Base-by-base conservation (phyloP, 2,329 filamentous ascomycete genomes). In the Colletotrichum acutatum region DNA sequence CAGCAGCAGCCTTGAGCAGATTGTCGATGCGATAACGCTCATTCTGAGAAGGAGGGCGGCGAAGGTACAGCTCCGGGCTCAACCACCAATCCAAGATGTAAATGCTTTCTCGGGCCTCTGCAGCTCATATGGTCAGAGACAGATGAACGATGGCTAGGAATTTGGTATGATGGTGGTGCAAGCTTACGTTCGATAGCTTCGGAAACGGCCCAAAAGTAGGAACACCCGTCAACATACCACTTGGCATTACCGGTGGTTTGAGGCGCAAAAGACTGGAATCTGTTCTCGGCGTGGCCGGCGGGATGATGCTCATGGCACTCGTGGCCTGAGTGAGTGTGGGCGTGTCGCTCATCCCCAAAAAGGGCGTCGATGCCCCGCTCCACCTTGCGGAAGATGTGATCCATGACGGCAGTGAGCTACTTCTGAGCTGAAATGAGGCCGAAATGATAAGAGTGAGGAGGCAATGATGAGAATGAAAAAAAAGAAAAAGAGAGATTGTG, bases 51-150 rank as follows among this genome's bases (percentile, higher is more conserved):
- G 95, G 95, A 2, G 95, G 95, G 28, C 95, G 90, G 76, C 95
- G 90, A 42, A 98, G 88, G 80, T 97, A 98, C 32, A 98, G 85
- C 83, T 98, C 95, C 1, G 95, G 95, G 68, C 92, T 95, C 75
- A 97, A 83, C 95, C 95, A 97, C 95, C 93, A 97, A 80, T 96
- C 94, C 56, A 97, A 85, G 75, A 97, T 97, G 88, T 93, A 95
- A 77, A 97, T 93, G 54, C 89, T 93, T 77, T 96, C 90, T 75
- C 86, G 88, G 3, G 95, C 95, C 78, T 90, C 91, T 90, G 75
- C 9, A 34, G 74, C 63, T 77, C 68, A 52, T 64, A 24, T 6
- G 22, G 66, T 74, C 62, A 74, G 71, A 46, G 6, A 32, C 24
- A 58, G 26, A 34, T 37, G 26, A 22, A 5, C 14, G 26, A 22